A percentile compares a stretch with the other conserved stretches of the same genome.
Conservation (phyloP, 2,329 filamentous ascomycete genomes). For the Aspergillus unguis region DNA sequence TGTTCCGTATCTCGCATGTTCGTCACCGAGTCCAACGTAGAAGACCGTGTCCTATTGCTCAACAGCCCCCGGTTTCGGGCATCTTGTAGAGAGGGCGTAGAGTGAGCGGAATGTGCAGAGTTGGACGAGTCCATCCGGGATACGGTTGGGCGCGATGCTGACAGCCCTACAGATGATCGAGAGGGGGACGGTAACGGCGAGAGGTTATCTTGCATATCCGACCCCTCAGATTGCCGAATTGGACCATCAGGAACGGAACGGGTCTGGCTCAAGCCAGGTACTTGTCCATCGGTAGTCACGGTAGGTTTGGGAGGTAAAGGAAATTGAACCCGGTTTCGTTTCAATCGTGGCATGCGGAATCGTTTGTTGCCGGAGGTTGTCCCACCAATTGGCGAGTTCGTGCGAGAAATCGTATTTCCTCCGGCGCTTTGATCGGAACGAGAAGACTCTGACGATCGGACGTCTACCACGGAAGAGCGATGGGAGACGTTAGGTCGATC, state of each 20-base stretch:
- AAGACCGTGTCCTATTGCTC: slow-evolving; percentile 69
- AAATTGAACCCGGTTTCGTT: slow-evolving; percentile 75
- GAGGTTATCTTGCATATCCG: slow-evolving; percentile 29
- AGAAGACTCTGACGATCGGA: slow-evolving; percentile 78
- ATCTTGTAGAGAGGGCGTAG: slow-evolving; percentile 52
- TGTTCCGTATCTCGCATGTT: slow-evolving; percentile 69
- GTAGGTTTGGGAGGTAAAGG: slow-evolving; percentile 75
- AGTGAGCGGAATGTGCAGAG: slow-evolving; percentile 63
- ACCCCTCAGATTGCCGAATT: slow-evolving; percentile 22
- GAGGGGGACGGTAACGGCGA: slow-evolving; percentile 49
- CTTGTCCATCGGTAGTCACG: slow-evolving; percentile 12
- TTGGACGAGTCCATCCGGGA: slow-evolving; percentile 60
- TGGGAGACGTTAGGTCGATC: slow-evolving; percentile 61
- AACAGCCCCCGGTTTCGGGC: slow-evolving; percentile 46
- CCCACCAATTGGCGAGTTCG: slow-evolving; percentile 62
- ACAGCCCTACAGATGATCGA: slow-evolving; percentile 51
- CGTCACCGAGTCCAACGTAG: slow-evolving; percentile 80
- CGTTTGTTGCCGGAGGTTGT: slow-evolving; percentile 65
- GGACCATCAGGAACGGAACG: slow-evolving; percentile 22
- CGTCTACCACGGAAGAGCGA: slow-evolving; percentile 60
- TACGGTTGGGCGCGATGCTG: slow-evolving; percentile 48
- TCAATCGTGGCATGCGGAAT: slow-evolving; percentile 75
- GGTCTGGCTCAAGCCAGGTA: slow-evolving; percentile 16
- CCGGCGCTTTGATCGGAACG: slow-evolving; percentile 80
- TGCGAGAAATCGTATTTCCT: slow-evolving; percentile 60